Evolutionary conservation across 208 protist genomes (phyloP).

Genomic region (Trypanosoma vivax): DNA sequence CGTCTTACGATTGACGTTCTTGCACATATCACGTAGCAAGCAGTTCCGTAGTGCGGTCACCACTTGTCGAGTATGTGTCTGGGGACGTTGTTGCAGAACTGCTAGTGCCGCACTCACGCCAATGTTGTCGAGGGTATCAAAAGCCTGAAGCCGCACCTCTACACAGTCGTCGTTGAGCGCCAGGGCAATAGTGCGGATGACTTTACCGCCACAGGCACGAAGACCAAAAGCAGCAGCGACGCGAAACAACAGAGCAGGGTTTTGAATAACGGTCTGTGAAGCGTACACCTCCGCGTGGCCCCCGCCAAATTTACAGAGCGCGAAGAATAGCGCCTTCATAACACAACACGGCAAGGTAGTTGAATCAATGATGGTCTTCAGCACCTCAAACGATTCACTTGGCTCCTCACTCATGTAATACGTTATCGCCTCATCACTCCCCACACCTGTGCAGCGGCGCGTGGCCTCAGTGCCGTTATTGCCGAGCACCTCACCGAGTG

Average conservation of each 20-base stretch:
- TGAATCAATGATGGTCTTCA: conserved; percentile 41
- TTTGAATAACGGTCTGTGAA: conserved; percentile 44
- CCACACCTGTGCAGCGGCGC: neutral
- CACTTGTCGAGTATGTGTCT: conserved; percentile 40
- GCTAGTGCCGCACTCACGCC: conserved; percentile 25
- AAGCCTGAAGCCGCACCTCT: conserved; percentile 47
- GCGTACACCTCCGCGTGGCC: conserved; percentile 53
- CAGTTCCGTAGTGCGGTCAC: conserved; percentile 45
- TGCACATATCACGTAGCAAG: conserved; percentile 42
- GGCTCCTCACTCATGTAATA: conserved; percentile 33
- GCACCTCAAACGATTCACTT: conserved; percentile 38
- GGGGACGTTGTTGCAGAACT: conserved; percentile 33
- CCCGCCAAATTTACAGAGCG: conserved; percentile 54
- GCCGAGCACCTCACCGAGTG: conserved; percentile 21
- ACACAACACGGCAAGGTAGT: conserved; percentile 37
- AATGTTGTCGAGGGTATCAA: conserved; percentile 41
- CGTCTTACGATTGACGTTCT: conserved; percentile 17
- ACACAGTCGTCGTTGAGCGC: conserved; percentile 50
- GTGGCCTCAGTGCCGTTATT: neutral
- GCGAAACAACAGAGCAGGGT: conserved; percentile 19
- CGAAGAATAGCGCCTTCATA: conserved; percentile 45
- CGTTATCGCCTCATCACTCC: conserved; percentile 27
- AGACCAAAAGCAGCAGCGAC: conserved; percentile 55
- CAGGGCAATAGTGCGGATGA: conserved; percentile 43
- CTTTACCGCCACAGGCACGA: conserved; percentile 49